Evolutionary conservation across 768 basidiomycete genomes (phyloP).

Genomic region (Aureoboletus auriporus): DNA sequence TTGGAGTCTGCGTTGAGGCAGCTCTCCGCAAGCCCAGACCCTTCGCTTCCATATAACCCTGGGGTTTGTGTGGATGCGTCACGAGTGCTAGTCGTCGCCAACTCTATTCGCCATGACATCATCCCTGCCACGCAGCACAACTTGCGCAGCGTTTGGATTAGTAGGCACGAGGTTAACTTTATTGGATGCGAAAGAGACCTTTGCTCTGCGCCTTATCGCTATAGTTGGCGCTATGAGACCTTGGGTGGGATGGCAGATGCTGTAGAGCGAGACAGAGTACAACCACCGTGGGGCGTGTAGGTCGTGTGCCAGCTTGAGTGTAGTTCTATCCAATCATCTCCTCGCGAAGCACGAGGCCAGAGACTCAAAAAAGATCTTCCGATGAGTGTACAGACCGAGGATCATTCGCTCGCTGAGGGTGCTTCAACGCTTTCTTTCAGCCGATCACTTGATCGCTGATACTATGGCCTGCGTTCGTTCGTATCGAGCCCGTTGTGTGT

Average conservation of each 20-base stretch:
- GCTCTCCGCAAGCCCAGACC: conserved; percentile 18
- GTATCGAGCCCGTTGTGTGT: not conserved
- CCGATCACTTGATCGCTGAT: not conserved
- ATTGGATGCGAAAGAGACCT: conserved; percentile 33
- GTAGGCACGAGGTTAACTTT: conserved; percentile 33
- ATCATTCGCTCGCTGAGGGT: not conserved
- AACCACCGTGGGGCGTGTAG: too few relatives aligned
- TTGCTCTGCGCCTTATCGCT: conserved; percentile 28
- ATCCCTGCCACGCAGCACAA: conserved; percentile 56
- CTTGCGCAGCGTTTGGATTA: conserved; percentile 63
- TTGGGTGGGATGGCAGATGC: conserved; percentile 58
- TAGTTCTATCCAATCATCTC: not conserved
- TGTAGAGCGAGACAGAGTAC: conserved; percentile 32
- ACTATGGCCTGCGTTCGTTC: not conserved
- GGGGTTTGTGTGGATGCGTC: conserved; percentile 27
- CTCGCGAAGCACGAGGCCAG: not conserved
- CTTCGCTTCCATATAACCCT: conserved; percentile 13
- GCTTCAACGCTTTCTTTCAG: too few relatives aligned
- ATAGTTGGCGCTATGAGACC: conserved; percentile 55
- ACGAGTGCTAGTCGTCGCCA: conserved; percentile 62
- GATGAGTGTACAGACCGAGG: not conserved
- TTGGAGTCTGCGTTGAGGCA: conserved; percentile 31
- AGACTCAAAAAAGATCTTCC: not conserved
- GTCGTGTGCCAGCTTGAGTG: not conserved
- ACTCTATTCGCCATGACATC: conserved; percentile 65